Evolutionary conservation across 176 grass and related monocot genomes (phyloP).

Genomic region (Lolium multiflorum): DNA sequence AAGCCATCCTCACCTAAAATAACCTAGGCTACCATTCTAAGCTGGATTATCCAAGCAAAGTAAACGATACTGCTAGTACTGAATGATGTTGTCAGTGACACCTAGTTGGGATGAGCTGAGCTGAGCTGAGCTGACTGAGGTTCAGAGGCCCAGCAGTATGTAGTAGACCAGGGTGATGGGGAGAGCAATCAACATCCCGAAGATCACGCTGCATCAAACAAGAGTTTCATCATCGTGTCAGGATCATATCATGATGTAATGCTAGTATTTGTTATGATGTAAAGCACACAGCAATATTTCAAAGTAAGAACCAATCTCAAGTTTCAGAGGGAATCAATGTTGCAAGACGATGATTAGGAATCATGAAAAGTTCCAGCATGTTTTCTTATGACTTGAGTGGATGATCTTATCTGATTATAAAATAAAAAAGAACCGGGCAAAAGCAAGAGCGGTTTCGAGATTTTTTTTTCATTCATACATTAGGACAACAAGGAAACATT

Average conservation of each 20-base stretch:
- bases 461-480: too few species aligned
- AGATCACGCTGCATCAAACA: constrained; percentile 71
- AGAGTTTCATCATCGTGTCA: constrained; percentile 6
- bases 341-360: constrained; percentile 14
- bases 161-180: constrained; percentile 94
- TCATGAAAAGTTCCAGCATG: constrained; percentile 25
- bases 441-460: not conserved
- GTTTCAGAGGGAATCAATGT: constrained; percentile 4
- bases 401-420: not conserved
- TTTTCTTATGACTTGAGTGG: not conserved
- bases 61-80: constrained; percentile 14
- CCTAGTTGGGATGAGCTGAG: not conserved
- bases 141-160: constrained; percentile 79
- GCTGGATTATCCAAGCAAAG: constrained; percentile 25
- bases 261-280: not conserved
- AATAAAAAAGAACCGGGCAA: not conserved
- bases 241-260: not conserved
- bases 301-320: not conserved
- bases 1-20: not conserved
- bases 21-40: constrained; percentile 1
- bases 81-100: constrained; percentile 24
- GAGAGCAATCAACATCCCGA: constrained; percentile 84
- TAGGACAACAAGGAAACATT: too few species aligned
- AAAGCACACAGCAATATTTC: not conserved
- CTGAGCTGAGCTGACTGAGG: not conserved